A percentile compares a stretch with the other conserved stretches of the same genome.
These are phyloP conservation scores for Arabis hirsuta DNA, from an alignment of 345 rosid species.

Conservation along the genomic window DNA sequence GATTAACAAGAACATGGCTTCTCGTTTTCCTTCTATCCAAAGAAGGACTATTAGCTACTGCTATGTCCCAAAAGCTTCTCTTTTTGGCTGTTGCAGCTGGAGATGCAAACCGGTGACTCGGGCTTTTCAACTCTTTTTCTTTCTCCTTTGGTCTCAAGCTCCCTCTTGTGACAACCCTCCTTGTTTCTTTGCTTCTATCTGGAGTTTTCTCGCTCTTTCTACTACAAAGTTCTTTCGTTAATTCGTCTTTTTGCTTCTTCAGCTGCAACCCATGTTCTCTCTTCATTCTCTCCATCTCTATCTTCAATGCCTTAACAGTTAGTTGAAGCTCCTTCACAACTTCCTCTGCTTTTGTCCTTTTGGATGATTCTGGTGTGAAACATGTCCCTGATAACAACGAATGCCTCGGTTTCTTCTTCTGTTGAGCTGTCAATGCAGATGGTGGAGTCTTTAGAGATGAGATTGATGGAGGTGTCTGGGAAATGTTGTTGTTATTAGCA, in stretches of 20 bases:
- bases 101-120: conserved; percentile 76
- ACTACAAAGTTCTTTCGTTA: conserved; percentile 54
- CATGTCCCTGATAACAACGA: conserved; percentile 70
- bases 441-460: conserved; percentile 80
- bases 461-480: conserved; percentile 77
- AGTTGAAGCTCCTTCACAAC: conserved; percentile 62
- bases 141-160: conserved; percentile 68
- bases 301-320: conserved; percentile 68
- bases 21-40: conserved; percentile 76
- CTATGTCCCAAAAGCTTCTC: conserved; percentile 92
- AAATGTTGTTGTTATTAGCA: conserved; percentile 48
- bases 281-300: conserved; percentile 78
- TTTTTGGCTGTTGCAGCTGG: conserved; percentile 77
- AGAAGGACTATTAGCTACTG: conserved; percentile 75
- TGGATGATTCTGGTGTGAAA: conserved; percentile 77
- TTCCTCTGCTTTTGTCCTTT: conserved; percentile 58
- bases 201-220: conserved; percentile 54
- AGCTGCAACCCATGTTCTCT: conserved; percentile 69
- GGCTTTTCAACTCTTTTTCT: conserved; percentile 67
- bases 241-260: conserved; percentile 81
- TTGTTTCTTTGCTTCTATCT: conserved; percentile 44
- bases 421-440: conserved; percentile 52
- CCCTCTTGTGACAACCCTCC: conserved; percentile 61
- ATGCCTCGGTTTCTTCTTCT: conserved; percentile 65
- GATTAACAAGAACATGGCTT: conserved; percentile 58